These are phyloP conservation scores for Trichosanthes truncata DNA, from an alignment of 306 rosid species.

Conservation along the genomic window DNA sequence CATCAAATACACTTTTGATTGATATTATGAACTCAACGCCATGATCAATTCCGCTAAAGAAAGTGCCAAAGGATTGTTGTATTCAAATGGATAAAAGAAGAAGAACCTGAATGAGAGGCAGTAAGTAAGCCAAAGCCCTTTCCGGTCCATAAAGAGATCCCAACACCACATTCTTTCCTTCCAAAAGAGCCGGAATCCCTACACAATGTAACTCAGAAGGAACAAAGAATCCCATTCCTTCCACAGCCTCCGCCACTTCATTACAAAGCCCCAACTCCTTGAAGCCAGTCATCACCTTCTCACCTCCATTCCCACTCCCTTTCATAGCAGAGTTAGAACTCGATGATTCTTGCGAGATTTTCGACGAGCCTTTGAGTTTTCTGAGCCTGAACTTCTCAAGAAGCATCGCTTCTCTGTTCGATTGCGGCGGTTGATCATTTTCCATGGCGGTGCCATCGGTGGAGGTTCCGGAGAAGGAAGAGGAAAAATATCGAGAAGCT, in stretches of 20 bases:
- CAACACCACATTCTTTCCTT: conserved; percentile 15
- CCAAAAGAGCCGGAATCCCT: conserved; percentile 18
- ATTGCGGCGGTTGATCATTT: conserved; percentile 2
- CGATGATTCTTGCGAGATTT: neutral
- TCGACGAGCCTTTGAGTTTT: conserved; percentile 5
- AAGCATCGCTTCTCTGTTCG: conserved; percentile 4
- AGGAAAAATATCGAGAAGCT: neutral
- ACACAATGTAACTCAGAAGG: conserved; percentile 18
- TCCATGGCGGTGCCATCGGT: neutral
- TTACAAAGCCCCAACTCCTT: conserved; percentile 15
- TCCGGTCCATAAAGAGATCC: conserved; percentile 10
- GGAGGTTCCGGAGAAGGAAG: neutral
- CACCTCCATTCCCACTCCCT: neutral
- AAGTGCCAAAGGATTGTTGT: neutral
- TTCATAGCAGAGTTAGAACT: neutral
- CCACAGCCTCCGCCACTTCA: conserved; percentile 6
- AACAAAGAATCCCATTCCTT: conserved; percentile 10
- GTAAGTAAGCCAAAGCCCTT: conserved; percentile 14
- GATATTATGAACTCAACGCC: neutral
- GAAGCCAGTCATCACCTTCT: conserved; percentile 6
- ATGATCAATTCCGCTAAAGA: neutral
- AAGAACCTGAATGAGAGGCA: conserved; percentile 23
- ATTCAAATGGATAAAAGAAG: neutral
- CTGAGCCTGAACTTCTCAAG: conserved; percentile 18
- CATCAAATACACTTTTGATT: neutral